phyloP scores from a whole-genome alignment of 345 rosid species.

The Ceriops decandra region DNA sequence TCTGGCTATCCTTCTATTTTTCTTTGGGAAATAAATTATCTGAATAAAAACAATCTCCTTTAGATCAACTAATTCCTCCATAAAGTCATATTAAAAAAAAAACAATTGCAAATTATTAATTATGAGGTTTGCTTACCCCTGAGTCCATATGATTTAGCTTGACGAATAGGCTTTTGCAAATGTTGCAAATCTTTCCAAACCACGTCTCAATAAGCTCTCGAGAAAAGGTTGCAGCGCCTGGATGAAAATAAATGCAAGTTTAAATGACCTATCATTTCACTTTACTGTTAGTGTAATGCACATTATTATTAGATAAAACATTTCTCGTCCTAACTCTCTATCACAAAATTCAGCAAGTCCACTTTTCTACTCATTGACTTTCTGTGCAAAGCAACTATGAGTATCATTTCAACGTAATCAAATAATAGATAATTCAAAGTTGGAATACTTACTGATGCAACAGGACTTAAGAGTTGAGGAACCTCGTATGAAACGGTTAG shows the following conservation, averaged over 20 bases:
- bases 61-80: too few relatives aligned
- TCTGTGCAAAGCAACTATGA: not conserved
- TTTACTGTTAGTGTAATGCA: not conserved
- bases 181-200: constrained; percentile 65
- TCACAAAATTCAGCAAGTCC: too few relatives aligned
- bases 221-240: constrained; percentile 88
- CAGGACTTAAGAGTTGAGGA: constrained; percentile 69
- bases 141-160: constrained; percentile 9
- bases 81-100: not conserved
- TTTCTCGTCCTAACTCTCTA: not conserved
- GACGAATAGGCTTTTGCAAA: constrained; percentile 34
- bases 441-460: constrained; percentile 65
- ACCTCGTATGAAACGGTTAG: constrained; percentile 91
- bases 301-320: not conserved
- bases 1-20: too few relatives aligned
- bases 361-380: not conserved
- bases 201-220: constrained; percentile 56
- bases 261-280: not conserved
- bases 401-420: not conserved
- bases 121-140: not conserved
- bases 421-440: not conserved
- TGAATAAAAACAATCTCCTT: too few relatives aligned
- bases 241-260: not conserved
- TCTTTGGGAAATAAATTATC: too few relatives aligned
- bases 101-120: not conserved